Conservation (phyloP, 441 rosid species). For the Omphalea diandra region DNA sequence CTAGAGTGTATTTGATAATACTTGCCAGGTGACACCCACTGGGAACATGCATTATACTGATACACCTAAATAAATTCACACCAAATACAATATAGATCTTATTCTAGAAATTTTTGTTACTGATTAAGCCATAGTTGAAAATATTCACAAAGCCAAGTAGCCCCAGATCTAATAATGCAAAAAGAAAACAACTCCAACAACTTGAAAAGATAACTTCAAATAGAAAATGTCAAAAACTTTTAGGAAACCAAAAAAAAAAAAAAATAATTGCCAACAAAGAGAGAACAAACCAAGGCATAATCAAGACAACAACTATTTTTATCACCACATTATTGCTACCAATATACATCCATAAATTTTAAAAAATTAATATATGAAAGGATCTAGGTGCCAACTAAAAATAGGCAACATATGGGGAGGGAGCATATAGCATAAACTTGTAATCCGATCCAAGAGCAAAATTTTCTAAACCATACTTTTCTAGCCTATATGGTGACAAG, state of each 20-base stretch:
- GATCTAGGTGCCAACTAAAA: too few relatives aligned
- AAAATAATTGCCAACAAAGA: slow-evolving; percentile 2
- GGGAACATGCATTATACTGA: not conserved
- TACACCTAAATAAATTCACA: not conserved
- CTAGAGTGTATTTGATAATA: not conserved
- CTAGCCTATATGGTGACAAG: too few relatives aligned
- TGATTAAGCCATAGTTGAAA: not conserved
- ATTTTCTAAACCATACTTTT: too few relatives aligned
- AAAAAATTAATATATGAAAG: too few relatives aligned
- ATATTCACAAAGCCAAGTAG: not conserved
- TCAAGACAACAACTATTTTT: not conserved
- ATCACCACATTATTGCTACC: not conserved
- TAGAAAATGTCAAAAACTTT: not conserved
- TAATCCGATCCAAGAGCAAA: too few relatives aligned
- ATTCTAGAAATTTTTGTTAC: not conserved
- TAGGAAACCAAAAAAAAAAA: not conserved
- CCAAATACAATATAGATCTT: not conserved
- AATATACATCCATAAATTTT: too few relatives aligned
- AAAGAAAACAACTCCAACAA: not conserved
- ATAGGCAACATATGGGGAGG: too few relatives aligned
- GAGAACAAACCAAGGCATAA: not conserved
- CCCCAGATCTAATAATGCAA: not conserved
- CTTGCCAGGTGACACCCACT: not conserved
- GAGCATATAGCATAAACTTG: too few relatives aligned
- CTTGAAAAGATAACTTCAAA: not conserved